Evolutionary conservation across 352 stramenopile genomes (phyloP), one percentile per base, ranked within the genome.

Genomic region (Phytopythium helicoides): DNA sequence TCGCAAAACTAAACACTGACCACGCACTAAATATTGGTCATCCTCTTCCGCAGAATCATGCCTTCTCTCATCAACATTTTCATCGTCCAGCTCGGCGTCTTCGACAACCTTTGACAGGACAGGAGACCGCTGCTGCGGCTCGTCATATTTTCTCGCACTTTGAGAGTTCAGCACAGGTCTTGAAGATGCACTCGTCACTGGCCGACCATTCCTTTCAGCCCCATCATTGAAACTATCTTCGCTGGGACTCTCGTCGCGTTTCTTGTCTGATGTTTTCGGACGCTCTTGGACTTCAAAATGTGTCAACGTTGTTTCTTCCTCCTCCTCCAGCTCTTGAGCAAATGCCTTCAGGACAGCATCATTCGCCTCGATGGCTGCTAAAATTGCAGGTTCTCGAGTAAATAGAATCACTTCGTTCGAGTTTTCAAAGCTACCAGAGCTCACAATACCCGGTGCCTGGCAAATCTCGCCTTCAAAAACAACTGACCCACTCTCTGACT

Each of bases 361-460:
- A 31, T 92, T 87, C 3, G 46, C 39, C 49, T 95, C 85, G 36
- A 95, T 94, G 6, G 70, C 66, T n/a, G 62, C 55, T 18, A 96
- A 44, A 19, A 91, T 87, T 0, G 6, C 34, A 6, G 75, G 45
- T 26, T 94, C 73, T 26, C 64, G 84, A 1, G 88, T 96, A 45
- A 97, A 97, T 5, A 96, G 56, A 25, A 97, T 89, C 31, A 91
- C 81, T 56, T 97, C 89, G 45, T 73, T 85, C 35, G 78, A 92
- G 3, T 59, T 54, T 4, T 91, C 77, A 31, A 77, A 55, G 2
- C 60, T 71, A 12, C 74, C 72, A 16, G 66, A 54, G 18, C 69
- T 68, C 37, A 94, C 54, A 14, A 87, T 36, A 16, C 87, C 86
- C 1, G 82, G 77, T 11, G 84, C 85, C n/a, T 86, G 68, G 12